Evolutionary conservation across 163 green algal species (phyloP), one percentile per base, ranked within the genome.

Genomic region (Coccomyxa subellipsoidea): DNA sequence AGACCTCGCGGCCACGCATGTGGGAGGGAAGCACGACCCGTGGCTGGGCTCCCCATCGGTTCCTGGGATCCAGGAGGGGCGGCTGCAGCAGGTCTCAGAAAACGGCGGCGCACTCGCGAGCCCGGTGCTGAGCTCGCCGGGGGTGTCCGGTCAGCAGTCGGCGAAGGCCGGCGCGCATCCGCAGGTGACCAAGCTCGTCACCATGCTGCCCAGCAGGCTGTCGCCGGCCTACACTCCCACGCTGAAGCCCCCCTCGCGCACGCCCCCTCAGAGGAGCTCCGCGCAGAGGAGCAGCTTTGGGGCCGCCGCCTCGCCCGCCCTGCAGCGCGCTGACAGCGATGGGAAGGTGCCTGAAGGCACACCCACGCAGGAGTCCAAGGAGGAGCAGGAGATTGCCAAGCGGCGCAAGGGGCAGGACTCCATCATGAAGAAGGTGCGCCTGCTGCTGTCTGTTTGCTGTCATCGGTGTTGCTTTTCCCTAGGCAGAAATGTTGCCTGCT

Each of bases 381-480:
- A 25, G 9, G 38, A 80, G 36, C 69, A 75, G 39, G 69, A 84
- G n/a, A 66, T n/a, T 31, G 59, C 39, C 40, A 40, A 80, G 15
- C 69, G 70, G 38, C 38, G 78, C 2, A 82, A 37, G 5, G 47
- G 15, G 47, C 47, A 59, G 47, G 47, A 59, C 15, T 59, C 47
- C 47, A 59, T 59, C 47, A 59, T 25, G 75, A 82, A 34, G 78
- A 82, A 7, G 59, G 78, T 36, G 54, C 54, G 47, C 21, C 76
- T 59, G 71, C 69, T 83, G 54, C 40, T 59, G 38, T 7, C 38
- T 54, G 69, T 78, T 78, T 83, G 79, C 69, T 40, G 36, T 69
- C 37, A 76, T 69, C 37, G 69, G 69, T 32, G n/a, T n/a, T n/a
- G n/a, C n/a, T n/a, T n/a, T n/a, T n/a, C n/a, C n/a, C n/a, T n/a